Conservation (phyloP, 1,284 basidiomycete genomes). For the Cryptococcus maquisensis region DNA sequence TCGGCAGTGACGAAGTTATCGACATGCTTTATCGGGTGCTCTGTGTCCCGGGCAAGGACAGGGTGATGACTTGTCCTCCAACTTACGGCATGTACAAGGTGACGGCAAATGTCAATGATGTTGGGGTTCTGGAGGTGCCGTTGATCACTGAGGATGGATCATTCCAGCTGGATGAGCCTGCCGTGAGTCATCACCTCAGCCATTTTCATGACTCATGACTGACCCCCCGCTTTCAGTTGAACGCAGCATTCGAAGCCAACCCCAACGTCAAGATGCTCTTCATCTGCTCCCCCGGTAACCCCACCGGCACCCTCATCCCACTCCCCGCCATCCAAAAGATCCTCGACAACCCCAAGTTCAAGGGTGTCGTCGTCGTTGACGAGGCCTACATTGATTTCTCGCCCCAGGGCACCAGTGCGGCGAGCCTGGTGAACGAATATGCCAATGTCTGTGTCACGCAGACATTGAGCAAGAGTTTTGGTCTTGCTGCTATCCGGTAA, state of each 20-base stretch:
- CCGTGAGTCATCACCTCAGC: conserved; percentile 54
- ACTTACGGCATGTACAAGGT: conserved; percentile 99
- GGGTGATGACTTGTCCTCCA: conserved; percentile 81
- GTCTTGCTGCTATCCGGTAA: conserved; percentile 88
- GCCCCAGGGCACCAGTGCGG: conserved; percentile 60
- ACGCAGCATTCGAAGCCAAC: conserved; percentile 62
- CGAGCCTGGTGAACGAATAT: conserved; percentile 68
- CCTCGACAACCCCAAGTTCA: conserved; percentile 75
- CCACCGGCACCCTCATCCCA: conserved; percentile 84
- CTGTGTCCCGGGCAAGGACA: conserved; percentile 75
- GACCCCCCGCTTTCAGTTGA: conserved; percentile 56
- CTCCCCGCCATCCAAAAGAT: conserved; percentile 66
- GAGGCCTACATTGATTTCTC: conserved; percentile 98
- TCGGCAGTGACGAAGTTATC: conserved; percentile 95
- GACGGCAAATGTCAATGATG: conserved; percentile 91
- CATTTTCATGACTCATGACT: not conserved
- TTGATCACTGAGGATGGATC: conserved; percentile 68
- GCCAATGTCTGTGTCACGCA: conserved; percentile 90
- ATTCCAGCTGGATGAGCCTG: conserved; percentile 72
- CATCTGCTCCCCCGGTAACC: conserved; percentile 96
- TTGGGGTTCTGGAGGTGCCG: conserved; percentile 75
- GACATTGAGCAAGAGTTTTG: conserved; percentile 94
- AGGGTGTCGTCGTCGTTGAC: conserved; percentile 88
- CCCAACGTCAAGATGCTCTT: conserved; percentile 84
- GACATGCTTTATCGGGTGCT: conserved; percentile 89